Conservation (phyloP, 2,329 filamentous ascomycete species). For the Exophiala sideris region DNA sequence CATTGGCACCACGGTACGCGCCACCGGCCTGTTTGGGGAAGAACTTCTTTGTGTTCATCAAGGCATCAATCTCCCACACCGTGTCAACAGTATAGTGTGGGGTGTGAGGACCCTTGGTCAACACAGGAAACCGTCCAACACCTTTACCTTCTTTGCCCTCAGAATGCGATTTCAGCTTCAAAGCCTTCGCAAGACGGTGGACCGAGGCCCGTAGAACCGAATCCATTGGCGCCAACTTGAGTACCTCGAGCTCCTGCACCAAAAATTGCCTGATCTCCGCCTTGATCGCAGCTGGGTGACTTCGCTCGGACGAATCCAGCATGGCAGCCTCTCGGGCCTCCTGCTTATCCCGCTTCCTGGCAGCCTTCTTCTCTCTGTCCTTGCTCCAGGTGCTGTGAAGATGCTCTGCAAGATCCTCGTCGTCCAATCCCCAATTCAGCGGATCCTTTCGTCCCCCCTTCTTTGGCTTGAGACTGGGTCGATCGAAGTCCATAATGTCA, state of each 20-base stretch:
- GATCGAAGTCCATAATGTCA: conserved; percentile 80
- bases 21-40: conserved; percentile 21
- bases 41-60: conserved; percentile 27
- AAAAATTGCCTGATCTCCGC: conserved; percentile 57
- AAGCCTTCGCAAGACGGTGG: conserved; percentile 71
- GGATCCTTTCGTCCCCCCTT: conserved; percentile 60
- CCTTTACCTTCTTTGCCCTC: conserved; percentile 70
- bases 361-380: conserved; percentile 68
- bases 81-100: conserved; percentile 56
- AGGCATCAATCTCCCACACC: conserved; percentile 44
- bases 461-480: conserved; percentile 64
- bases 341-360: conserved; percentile 67
- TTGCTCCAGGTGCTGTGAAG: conserved; percentile 62
- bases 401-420: conserved; percentile 63
- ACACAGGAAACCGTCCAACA: conserved; percentile 67
- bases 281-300: conserved; percentile 64
- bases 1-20: conserved; percentile 7
- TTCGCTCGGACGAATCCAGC: conserved; percentile 53
- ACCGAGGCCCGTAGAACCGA: conserved; percentile 72
- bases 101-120: conserved; percentile 72
- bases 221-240: conserved; percentile 79
- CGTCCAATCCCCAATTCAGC: conserved; percentile 52
- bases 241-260: conserved; percentile 29
- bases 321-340: conserved; percentile 63
- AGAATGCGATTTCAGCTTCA: conserved; percentile 82